A percentile compares a stretch with the other conserved stretches of the same genome.
phyloP scores from a whole-genome alignment of 257 asterid species.

The Solanum medicagineum region DNA sequence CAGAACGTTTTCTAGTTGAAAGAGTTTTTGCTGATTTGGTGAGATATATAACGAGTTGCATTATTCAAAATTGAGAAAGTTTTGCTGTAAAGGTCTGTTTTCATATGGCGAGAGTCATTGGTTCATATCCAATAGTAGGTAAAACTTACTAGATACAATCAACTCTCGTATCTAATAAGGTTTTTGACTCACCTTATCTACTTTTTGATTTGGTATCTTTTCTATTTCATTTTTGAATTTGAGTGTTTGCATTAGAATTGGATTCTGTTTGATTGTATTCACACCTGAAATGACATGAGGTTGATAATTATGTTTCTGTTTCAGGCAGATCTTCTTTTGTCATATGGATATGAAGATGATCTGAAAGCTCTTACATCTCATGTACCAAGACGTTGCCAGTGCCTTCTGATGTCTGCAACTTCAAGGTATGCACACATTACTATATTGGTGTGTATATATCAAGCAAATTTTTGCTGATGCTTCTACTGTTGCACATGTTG shows the following conservation, averaged over 20 bases:
- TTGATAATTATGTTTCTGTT: conserved; percentile 7
- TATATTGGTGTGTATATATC: not conserved
- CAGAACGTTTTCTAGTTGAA: not conserved
- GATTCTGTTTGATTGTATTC: not conserved
- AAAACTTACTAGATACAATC: not conserved
- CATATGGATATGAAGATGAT: conserved; percentile 87
- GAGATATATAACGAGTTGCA: not conserved
- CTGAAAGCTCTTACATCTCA: conserved; percentile 65
- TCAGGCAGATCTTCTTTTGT: conserved; percentile 97
- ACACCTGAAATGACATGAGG: not conserved
- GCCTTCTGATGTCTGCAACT: conserved; percentile 98
- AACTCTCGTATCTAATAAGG: not conserved
- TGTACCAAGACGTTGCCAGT: conserved; percentile 81
- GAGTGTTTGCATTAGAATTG: not conserved
- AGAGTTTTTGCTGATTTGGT: not conserved
- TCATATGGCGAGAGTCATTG: not conserved
- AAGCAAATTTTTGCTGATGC: not conserved
- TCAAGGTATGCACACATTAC: conserved; percentile 47
- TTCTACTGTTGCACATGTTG: not conserved
- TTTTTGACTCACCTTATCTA: not conserved
- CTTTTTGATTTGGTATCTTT: not conserved
- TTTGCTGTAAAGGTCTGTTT: not conserved
- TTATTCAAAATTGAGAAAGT: not conserved
- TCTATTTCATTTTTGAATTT: not conserved
- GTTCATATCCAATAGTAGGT: not conserved